Percentiles rank a stretch among this genome's conserved stretches.
Conservation (phyloP, 2,329 filamentous ascomycete genomes). For the Colletotrichum siamense region DNA sequence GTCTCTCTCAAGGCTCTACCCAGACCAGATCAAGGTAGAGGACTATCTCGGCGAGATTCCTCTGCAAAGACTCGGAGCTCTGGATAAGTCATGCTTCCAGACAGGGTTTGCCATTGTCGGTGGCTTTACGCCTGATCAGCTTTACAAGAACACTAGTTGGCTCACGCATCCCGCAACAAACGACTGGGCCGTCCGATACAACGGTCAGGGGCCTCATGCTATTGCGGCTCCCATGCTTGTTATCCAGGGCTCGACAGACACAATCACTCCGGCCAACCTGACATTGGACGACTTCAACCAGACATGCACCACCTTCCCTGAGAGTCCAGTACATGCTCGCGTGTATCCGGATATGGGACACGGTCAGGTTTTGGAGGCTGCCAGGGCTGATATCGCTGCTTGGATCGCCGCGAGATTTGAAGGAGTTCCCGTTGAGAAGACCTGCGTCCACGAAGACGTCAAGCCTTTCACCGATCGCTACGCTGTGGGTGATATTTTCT, state of each 20-base stretch:
- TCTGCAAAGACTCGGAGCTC: background rate
- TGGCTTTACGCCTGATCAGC: slow-evolving; percentile 5
- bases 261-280: slow-evolving; percentile 13
- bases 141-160: slow-evolving; percentile 22
- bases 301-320: background rate
- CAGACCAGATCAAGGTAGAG: slow-evolving; percentile 10
- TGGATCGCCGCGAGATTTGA: slow-evolving; percentile 5
- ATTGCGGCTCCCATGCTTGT: slow-evolving; percentile 27
- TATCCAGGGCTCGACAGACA: slow-evolving; percentile 25
- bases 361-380: background rate
- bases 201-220: slow-evolving; percentile 24
- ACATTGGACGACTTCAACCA: background rate
- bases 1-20: slow-evolving; percentile 19
- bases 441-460: background rate
- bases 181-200: slow-evolving; percentile 6
- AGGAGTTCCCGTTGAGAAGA: background rate
- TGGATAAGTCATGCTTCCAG: slow-evolving; percentile 15
- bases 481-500: background rate
- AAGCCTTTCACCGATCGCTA: background rate
- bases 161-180: background rate
- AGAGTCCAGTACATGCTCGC: background rate
- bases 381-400: background rate
- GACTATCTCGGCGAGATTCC: slow-evolving; percentile 20
- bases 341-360: slow-evolving; percentile 3
- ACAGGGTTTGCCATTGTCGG: slow-evolving; percentile 13